Base-by-base conservation (phyloP, 2,329 filamentous ascomycete genomes). In the Trichoderma simmonsii region DNA sequence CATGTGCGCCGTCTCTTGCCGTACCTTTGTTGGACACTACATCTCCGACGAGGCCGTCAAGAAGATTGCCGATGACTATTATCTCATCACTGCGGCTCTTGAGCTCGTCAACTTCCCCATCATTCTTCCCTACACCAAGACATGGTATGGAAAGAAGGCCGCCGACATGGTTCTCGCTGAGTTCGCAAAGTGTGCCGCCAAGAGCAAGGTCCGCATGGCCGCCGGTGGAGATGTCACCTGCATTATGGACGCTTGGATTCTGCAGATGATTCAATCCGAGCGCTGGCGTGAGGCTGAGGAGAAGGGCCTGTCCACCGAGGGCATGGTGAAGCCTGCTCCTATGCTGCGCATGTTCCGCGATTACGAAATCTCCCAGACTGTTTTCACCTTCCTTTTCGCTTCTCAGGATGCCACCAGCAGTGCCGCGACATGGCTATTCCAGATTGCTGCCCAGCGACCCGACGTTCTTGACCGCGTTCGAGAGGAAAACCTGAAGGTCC, bases 91-190 rank as follows among this genome's bases (percentile, higher is more conserved):
- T 15, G 95, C 93, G 72, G 96, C 96, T 26, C 89, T 98, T 76
- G 96, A 99, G 83, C 89, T 98, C 61, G 96, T 99, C 86, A 98
- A 98, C 86, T 97, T 98, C 86, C 95, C 96, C 73, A 92, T 98
- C 83, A 98, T 98, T 80, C 83, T 98, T 54, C 95, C 95, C 51
- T 98, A 89, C 86, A 98, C 95, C 80, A 95, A 94, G 86, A 94
- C 94, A 6, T 98, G 94, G 94, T 97, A 97, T 79, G 96, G 95
- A 77, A 97, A 98, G 88, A 97, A 95, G 85, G 94, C 94, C 34
- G 91, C 95, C 72, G 93, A 97, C 79, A 94, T 97, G 91, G 94
- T 97, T 39, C 86, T 98, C 75, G 88, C 87, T 63, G 95, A 97
- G 81, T 98, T 98, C 79, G 85, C 92, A 80, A 95, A 94, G 83